Evolutionary conservation across 2,329 filamentous ascomycete species (phyloP).

Genomic region (Aspergillaceae sp.): DNA sequence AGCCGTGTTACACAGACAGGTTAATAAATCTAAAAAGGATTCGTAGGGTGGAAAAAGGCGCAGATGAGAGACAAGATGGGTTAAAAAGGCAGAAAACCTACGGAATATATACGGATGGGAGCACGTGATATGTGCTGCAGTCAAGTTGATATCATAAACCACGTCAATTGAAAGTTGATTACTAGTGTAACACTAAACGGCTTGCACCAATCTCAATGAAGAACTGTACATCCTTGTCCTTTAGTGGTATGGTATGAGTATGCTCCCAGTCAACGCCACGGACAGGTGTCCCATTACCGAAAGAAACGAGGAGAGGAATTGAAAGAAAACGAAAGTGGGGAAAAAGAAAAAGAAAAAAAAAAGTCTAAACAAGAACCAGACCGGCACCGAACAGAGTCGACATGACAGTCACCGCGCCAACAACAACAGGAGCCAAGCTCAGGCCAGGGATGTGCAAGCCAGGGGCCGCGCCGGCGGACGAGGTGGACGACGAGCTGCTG

Average conservation of each 20-base stretch:
- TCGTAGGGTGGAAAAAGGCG: too few species aligned
- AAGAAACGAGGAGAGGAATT: constrained; percentile 6
- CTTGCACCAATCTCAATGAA: too few species aligned
- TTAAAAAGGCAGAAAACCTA: too few species aligned
- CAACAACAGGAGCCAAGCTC: constrained; percentile 43
- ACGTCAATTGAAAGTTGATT: too few species aligned
- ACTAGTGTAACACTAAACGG: too few species aligned
- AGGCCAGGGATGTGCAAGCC: constrained; percentile 38
- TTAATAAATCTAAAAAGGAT: too few species aligned
- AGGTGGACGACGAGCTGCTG: constrained; percentile 5
- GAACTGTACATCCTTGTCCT: neutral
- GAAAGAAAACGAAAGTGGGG: constrained; percentile 3
- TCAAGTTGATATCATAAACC: too few species aligned
- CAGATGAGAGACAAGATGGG: too few species aligned
- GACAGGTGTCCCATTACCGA: neutral
- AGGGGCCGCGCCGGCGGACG: constrained; percentile 33
- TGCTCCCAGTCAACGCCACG: neutral
- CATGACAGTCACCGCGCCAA: constrained; percentile 43
- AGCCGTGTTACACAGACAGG: too few species aligned
- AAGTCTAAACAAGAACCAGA: constrained; percentile 24
- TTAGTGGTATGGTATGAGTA: neutral
- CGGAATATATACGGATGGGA: too few species aligned
- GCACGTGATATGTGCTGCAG: too few species aligned
- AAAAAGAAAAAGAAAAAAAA: constrained; percentile 5
- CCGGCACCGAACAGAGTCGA: constrained; percentile 48